A percentile compares a stretch with the other conserved stretches of the same genome.
Evolutionary conservation across 73 alveolate genomes (phyloP).

Genomic region (Uronychia binucleata): DNA sequence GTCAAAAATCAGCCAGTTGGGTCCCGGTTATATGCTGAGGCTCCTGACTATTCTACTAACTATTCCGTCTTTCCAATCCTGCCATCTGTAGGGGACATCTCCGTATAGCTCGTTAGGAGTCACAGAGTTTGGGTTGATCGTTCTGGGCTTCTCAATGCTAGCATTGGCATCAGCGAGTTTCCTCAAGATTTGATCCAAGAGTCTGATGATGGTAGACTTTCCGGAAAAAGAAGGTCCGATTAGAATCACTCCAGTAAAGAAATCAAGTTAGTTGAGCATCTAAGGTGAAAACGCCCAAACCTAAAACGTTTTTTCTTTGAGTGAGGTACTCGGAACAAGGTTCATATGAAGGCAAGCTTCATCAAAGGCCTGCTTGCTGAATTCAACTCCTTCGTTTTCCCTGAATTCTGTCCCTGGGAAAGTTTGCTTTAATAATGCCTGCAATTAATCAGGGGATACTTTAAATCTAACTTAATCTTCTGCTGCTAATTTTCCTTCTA

Average conservation of each 20-base stretch:
- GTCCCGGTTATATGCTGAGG: conserved; percentile 76
- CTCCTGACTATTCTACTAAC: conserved; percentile 88
- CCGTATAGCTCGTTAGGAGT: conserved; percentile 94
- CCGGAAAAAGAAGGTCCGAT: conserved; percentile 96
- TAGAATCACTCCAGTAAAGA: conserved; percentile 93
- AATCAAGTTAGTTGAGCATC: conserved; percentile 92
- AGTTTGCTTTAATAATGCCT: no score
- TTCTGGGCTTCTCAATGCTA: no score
- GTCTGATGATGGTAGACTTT: conserved; percentile 80
- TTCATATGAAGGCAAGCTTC: background rate
- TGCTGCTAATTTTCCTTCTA: no score
- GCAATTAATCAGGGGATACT: no score
- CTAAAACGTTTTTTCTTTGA: background rate
- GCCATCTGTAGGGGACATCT: conserved; percentile 84
- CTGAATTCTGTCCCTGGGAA: no score
- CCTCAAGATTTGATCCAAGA: conserved; percentile 64
- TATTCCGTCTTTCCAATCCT: conserved; percentile 97
- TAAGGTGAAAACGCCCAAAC: conserved; percentile 56
- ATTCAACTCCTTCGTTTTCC: background rate
- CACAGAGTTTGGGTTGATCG: conserved; percentile 91
- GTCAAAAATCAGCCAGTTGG: conserved; percentile 96
- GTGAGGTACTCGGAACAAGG: background rate
- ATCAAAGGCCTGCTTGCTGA: background rate
- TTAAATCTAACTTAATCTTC: no score
- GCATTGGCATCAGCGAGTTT: conserved; percentile 79